A percentile compares a stretch with the other conserved stretches of the same genome.
phyloP scores from a whole-genome alignment of 352 stramenopile species.

The Globisporangium abappressorium region DNA sequence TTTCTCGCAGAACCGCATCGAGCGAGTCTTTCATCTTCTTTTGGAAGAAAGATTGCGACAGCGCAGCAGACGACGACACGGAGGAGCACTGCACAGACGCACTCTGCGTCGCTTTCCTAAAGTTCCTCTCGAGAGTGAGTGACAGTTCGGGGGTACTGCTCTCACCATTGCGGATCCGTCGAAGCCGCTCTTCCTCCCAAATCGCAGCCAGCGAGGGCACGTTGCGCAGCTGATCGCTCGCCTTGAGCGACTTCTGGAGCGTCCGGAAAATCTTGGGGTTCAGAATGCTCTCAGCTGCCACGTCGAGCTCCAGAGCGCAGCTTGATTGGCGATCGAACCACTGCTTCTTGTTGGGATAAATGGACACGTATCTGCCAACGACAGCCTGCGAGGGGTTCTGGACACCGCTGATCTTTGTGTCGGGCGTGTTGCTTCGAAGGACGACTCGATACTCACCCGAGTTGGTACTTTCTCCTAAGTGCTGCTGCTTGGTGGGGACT shows the following conservation, averaged over 20 bases:
- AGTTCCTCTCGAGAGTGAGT: constrained; percentile 53
- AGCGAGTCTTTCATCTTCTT: constrained; percentile 75
- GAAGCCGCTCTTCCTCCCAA: constrained; percentile 79
- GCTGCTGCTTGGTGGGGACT: constrained; percentile 48
- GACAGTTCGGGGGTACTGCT: constrained; percentile 42
- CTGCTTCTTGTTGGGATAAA: constrained; percentile 25
- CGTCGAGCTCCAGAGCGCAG: constrained; percentile 72
- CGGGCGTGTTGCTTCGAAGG: constrained; percentile 35
- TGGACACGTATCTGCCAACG: constrained; percentile 27
- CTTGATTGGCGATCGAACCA: constrained; percentile 75
- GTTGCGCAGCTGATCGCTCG: constrained; percentile 43
- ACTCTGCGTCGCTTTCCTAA: constrained; percentile 19
- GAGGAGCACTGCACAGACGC: constrained; percentile 23
- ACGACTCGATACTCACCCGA: constrained; percentile 27
- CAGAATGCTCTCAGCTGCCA: constrained; percentile 60
- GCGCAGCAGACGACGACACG: constrained; percentile 32
- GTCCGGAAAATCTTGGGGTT: constrained; percentile 50
- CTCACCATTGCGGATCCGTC: constrained; percentile 50
- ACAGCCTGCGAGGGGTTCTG: constrained; percentile 18
- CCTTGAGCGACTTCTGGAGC: constrained; percentile 41
- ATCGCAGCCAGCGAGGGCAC: constrained; percentile 80
- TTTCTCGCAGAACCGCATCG: constrained; percentile 44
- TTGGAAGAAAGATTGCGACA: constrained; percentile 83
- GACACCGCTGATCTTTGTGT: constrained; percentile 34
- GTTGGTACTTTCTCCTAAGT: constrained; percentile 27